Evolutionary conservation across 2,329 filamentous ascomycete species (phyloP).

Genomic region (Colletotrichum sp.): DNA sequence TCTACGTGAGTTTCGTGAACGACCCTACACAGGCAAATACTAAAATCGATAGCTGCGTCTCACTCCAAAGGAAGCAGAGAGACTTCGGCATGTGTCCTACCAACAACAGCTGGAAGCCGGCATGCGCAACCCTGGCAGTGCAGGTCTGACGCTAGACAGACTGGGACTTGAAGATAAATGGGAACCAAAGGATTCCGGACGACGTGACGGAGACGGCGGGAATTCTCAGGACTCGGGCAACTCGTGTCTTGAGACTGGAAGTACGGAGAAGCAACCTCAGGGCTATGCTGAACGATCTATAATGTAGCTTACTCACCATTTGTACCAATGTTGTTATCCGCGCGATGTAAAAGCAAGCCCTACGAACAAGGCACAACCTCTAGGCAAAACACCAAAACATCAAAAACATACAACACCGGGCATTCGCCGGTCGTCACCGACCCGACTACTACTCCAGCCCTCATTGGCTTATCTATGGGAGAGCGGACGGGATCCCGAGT

Average conservation of each 20-base stretch:
- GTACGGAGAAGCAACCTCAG: background rate
- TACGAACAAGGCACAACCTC: background rate
- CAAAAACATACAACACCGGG: background rate
- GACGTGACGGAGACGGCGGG: background rate
- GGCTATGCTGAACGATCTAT: background rate
- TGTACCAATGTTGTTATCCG: background rate
- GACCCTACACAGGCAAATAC: background rate
- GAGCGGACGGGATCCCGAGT: background rate
- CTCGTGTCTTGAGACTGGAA: background rate
- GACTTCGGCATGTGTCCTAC: constrained; percentile 60
- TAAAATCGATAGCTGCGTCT: constrained; percentile 43
- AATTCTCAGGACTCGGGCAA: background rate
- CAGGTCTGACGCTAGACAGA: constrained; percentile 48
- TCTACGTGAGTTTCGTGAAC: constrained; percentile 42
- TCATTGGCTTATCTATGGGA: background rate
- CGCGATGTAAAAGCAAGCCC: background rate
- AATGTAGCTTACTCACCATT: background rate
- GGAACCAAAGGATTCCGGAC: background rate
- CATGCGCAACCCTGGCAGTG: constrained; percentile 50
- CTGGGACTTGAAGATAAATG: constrained; percentile 35
- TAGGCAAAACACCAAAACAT: background rate
- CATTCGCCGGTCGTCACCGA: background rate
- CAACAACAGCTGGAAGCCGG: constrained; percentile 61
- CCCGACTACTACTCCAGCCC: background rate
- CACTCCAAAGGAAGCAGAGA: constrained; percentile 58